Evolutionary conservation across 1,284 basidiomycete species (phyloP).

Genomic region (Microbotryum violaceum): DNA sequence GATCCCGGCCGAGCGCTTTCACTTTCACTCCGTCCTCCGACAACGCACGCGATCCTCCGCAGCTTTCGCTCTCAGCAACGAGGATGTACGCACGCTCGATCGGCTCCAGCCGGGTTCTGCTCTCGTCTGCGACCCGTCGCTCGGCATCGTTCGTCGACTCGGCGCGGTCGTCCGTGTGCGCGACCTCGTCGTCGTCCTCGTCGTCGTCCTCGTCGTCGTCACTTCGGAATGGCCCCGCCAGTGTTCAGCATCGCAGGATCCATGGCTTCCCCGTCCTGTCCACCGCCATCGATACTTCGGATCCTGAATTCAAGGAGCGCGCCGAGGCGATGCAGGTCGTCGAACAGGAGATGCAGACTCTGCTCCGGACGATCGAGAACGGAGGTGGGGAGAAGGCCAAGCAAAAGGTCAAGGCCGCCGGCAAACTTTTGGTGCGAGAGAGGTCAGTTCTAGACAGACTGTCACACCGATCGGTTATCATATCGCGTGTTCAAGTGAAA

Average conservation of each 20-base stretch:
- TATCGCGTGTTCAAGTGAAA: background rate
- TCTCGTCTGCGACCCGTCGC: no score
- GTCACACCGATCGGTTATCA: background rate
- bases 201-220: no score
- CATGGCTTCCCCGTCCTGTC: conserved; percentile 11
- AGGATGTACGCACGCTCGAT: no score
- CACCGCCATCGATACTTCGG: conserved; percentile 12
- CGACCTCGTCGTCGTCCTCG: no score
- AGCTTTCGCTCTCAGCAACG: no score
- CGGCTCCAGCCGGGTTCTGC: no score
- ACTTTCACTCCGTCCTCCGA: no score
- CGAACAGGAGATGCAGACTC: conserved; percentile 1
- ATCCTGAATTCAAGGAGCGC: conserved; percentile 7
- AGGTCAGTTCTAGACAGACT: background rate
- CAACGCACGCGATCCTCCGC: no score
- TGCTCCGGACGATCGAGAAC: conserved; percentile 1
- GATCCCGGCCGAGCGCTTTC: no score
- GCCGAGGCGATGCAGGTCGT: conserved; percentile 4
- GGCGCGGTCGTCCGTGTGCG: no score
- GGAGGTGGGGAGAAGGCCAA: conserved; percentile 26
- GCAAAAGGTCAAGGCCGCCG: conserved; percentile 9
- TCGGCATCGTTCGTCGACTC: no score
- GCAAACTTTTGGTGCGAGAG: conserved; percentile 27
- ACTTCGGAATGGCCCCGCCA: no score
- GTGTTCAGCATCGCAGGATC: background rate